Base-by-base conservation (phyloP, 805 yeast species). In the Ogataea glucozyma region DNA sequence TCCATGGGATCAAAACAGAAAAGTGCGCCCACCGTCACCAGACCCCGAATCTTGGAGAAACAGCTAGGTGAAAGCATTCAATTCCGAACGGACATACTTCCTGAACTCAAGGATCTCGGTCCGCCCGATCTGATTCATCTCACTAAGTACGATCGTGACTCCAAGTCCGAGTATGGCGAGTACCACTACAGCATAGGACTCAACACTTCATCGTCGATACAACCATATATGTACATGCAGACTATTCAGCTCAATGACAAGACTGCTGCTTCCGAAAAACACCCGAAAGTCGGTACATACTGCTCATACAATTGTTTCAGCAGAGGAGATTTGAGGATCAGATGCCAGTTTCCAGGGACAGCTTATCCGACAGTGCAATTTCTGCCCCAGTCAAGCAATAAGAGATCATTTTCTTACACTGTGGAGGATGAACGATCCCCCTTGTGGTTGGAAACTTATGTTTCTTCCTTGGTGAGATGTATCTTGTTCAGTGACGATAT, bases 291-390 rank as follows among this genome's bases (percentile, higher is more conserved):
- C 34, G 75, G 75, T 17, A 81, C 88, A 0, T 80, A 72, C 50
- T 83, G 88, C 61, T 64, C 81, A 12, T 88, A 81, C 67, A 90
- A 93, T 62, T 73, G 83, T 14, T 87, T 93, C 56, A 69, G 80
- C 27, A 75, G 74, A 42, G 75, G 83, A 4, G 99, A 91, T 61
- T 66, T 90, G 29, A 71, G 97, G 16, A 79, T 88, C 53, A 61
- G 80, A 56, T 74, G 78, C 14, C 70, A 72, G 34, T 75, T 79
- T 47, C 84, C 85, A 0, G 78, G 78, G 13, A 42, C 65, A 0
- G 61, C 66, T 4, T 60, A 58, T 56, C 48, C 70, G 40, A 38
- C 69, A 56, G 50, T 59, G 16, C 64, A 80, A 41, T 69, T 81
- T 47, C 76, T 84, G 1, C 71, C 79, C 31, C 68, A 70, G 13